phyloP scores from a whole-genome alignment of 2,329 filamentous ascomycete species.

The Trichoderma cornu-damae region DNA sequence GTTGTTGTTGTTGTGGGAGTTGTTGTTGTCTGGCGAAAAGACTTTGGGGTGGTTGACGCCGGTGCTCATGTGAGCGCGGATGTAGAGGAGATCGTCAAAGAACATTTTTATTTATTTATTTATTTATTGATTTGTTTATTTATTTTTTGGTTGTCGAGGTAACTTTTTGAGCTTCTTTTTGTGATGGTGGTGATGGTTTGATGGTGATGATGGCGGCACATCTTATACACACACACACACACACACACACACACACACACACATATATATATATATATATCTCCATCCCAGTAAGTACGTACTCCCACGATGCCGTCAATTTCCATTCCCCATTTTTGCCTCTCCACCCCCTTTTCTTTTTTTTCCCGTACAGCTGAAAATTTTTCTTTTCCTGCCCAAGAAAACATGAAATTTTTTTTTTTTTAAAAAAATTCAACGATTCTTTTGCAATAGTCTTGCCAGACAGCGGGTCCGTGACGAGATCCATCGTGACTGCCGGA shows the following conservation, averaged over 20 bases:
- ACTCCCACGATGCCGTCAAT: slow-evolving; percentile 17
- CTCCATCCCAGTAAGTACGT: slow-evolving; percentile 4
- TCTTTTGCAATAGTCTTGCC: background rate
- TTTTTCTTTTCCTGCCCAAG: background rate
- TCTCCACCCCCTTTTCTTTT: background rate
- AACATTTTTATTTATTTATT: slow-evolving; percentile 25
- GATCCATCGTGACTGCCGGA: background rate
- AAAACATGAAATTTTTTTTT: slow-evolving; percentile 3
- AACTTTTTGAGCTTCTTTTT: background rate
- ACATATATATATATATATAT: slow-evolving; percentile 3
- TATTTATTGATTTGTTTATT: too few species aligned
- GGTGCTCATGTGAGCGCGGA: slow-evolving; percentile 20
- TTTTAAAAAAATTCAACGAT: too few species aligned
- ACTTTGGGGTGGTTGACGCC: background rate
- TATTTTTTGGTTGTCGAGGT: background rate
- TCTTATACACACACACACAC: too few species aligned
- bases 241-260: too few species aligned
- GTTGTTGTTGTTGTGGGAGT: background rate
- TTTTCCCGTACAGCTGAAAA: background rate
- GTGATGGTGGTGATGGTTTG: background rate
- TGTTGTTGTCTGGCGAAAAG: background rate
- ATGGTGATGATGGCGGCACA: slow-evolving; percentile 1
- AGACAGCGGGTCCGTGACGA: slow-evolving; percentile 3
- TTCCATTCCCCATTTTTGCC: slow-evolving; percentile 2
- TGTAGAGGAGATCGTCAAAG: slow-evolving; percentile 27